phyloP scores from a whole-genome alignment of 208 protist genomes.

The Entamoeba histolytica region DNA sequence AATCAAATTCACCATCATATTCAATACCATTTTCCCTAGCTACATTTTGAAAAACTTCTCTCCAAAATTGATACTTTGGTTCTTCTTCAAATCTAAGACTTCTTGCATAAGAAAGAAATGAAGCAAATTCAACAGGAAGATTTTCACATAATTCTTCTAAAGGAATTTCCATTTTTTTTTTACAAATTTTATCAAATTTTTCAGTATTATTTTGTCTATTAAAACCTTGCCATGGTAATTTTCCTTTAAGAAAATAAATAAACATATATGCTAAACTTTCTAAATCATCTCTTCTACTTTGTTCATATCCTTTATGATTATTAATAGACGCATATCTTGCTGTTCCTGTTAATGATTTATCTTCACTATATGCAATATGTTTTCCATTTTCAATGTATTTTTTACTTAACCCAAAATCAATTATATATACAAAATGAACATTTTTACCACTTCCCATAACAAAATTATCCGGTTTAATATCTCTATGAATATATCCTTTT shows the following conservation, averaged over 20 bases:
- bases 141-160: slow-evolving; percentile 75
- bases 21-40: neutral
- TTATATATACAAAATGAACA: slow-evolving; percentile 59
- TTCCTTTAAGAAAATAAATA: slow-evolving; percentile 93
- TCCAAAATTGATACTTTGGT: slow-evolving; percentile 89
- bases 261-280: slow-evolving; percentile 92
- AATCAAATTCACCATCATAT: neutral
- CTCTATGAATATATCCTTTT: slow-evolving; percentile 83
- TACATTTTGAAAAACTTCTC: slow-evolving; percentile 61
- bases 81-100: slow-evolving; percentile 86
- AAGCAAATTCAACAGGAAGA: slow-evolving; percentile 60
- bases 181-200: slow-evolving; percentile 88
- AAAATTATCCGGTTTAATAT: slow-evolving; percentile 92
- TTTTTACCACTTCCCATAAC: slow-evolving; percentile 70
- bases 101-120: slow-evolving; percentile 82
- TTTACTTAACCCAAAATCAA: slow-evolving; percentile 97
- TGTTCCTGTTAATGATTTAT: slow-evolving; percentile 94
- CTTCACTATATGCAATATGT: slow-evolving; percentile 94
- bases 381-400: slow-evolving; percentile 81
- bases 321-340: slow-evolving; percentile 94
- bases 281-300: slow-evolving; percentile 76
- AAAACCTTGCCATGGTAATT: slow-evolving; percentile 83
- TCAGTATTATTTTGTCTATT: slow-evolving; percentile 78
- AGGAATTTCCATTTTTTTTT: slow-evolving; percentile 82
- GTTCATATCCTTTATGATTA: slow-evolving; percentile 88